Base-by-base conservation (phyloP, 106 monocot species). In the Allium fistulosum region DNA sequence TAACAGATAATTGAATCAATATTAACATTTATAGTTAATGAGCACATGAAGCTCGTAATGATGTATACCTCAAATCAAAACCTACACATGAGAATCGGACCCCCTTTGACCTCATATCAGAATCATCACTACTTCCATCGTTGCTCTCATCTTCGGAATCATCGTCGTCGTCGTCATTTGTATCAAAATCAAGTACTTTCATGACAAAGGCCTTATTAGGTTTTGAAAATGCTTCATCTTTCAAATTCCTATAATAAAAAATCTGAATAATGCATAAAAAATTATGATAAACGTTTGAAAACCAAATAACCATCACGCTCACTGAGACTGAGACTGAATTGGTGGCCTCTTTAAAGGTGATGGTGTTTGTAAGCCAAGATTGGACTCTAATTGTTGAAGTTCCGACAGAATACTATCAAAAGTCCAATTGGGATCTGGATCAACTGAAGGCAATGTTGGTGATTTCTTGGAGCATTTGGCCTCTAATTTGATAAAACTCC, bases 1-100 rank as follows among this genome's bases (percentile, higher is more conserved):
- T 37, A 37, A 37, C 37, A 37, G 37, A 37, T 37, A 37, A 37
- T 4, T n/a, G 1, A 17, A 48, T 14, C 11, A 16, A 16, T 59
- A 65, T 48, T 14, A n/a, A 65, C 17, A 48, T 47, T 65, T 17
- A 65, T 63, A 63, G 13, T 63, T 45, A 12, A 45, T 59, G 59
- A 16, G 26, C 59, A 16, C 22, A 59, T 16, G 9, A 66, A 10
- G 51, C 14, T 17, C 9, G 9, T 51, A 6, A 6, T 11, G 49
- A 26, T 4, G 7, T 12, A 51, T 17, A 83, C 83, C 83, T 79
- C 14, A 74, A 67, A 46, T 77, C 68, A 50, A 70, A 9, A 59
- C 77, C 87, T 22, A 71, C 46, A 65, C 80, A 87, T 11, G 71
- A 69, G 70, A 87, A 87, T 16, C 83, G 60, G 14, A 76, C 74